These are phyloP conservation scores for Cercospora beticola DNA, from an alignment of 2,329 filamentous ascomycete species.

Conservation along the genomic window DNA sequence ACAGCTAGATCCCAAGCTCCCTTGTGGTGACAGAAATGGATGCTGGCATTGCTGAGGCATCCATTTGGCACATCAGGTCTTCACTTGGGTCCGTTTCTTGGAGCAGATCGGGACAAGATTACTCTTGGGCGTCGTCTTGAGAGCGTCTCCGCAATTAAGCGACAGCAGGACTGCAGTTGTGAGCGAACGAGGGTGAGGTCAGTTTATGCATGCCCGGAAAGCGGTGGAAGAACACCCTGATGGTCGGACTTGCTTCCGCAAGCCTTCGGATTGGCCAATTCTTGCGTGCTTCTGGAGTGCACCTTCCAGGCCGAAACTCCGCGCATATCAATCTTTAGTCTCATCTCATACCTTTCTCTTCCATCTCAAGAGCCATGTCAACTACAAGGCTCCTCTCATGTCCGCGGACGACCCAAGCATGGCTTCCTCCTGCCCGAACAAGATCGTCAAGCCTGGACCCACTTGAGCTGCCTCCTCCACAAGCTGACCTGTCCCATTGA, in stretches of 20 bases:
- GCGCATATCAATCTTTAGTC: background rate
- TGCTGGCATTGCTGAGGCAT: background rate
- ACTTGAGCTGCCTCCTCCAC: conserved; percentile 3
- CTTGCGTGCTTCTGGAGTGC: background rate
- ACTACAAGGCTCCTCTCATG: background rate
- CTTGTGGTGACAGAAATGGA: background rate
- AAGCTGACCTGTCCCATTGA: conserved; percentile 1
- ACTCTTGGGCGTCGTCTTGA: background rate
- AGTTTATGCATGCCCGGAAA: background rate
- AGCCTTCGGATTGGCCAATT: background rate
- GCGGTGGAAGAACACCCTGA: background rate
- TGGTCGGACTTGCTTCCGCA: background rate
- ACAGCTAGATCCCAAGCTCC: background rate
- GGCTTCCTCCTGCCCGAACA: conserved; percentile 13
- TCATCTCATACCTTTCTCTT: background rate
- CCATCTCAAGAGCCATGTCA: background rate
- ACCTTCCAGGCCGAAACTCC: background rate
- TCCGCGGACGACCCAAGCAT: background rate
- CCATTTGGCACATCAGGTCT: background rate
- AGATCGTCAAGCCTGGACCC: conserved; percentile 4
- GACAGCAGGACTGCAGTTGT: background rate
- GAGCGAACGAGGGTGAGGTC: background rate
- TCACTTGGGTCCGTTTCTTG: background rate
- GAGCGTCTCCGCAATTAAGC: background rate
- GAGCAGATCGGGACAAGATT: background rate